Percentiles rank a stretch among this genome's conserved stretches.
Conservation (phyloP, 2,329 filamentous ascomycete genomes). For the Salinomyces thailandicus region DNA sequence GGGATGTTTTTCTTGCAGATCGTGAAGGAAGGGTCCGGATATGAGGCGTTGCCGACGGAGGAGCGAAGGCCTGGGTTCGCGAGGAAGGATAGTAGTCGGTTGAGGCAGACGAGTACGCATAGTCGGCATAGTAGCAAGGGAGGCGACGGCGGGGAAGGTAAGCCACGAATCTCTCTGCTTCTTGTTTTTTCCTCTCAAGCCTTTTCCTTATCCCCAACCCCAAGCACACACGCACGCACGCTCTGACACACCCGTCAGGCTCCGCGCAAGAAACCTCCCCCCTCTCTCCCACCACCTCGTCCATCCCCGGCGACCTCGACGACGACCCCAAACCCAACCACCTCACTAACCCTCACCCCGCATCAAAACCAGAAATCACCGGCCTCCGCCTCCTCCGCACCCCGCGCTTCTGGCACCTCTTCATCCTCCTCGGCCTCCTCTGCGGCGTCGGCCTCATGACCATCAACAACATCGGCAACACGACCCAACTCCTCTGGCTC, state of each 20-base stretch:
- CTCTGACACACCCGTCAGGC: constrained; percentile 7
- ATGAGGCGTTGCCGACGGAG: constrained; percentile 45
- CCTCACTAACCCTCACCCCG: constrained; percentile 51
- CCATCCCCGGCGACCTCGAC: constrained; percentile 44
- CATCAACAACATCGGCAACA: constrained; percentile 97
- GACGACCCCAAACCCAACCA: constrained; percentile 26
- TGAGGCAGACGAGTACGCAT: constrained; percentile 39
- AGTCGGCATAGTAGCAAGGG: constrained; percentile 27
- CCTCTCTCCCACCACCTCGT: constrained; percentile 48
- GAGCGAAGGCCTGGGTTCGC: constrained; percentile 38
- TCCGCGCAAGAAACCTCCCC: constrained; percentile 67
- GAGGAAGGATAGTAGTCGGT: constrained; percentile 32
- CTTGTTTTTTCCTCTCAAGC: too few relatives aligned
- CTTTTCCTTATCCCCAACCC: not conserved
- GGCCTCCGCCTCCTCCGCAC: constrained; percentile 63
- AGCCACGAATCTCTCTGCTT: constrained; percentile 24
- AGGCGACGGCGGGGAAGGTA: constrained; percentile 50
- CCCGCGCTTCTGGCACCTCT: constrained; percentile 84
- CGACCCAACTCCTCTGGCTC: constrained; percentile 74
- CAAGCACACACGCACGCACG: constrained; percentile 4
- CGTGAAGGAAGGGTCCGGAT: constrained; percentile 39
- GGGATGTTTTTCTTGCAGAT: constrained; percentile 81
- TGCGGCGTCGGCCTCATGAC: constrained; percentile 95
- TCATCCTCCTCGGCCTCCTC: constrained; percentile 76
- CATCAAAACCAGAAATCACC: constrained; percentile 71